Evolutionary conservation across 352 stramenopile genomes (phyloP).

Genomic region (Ochromonadaceae sp.): DNA sequence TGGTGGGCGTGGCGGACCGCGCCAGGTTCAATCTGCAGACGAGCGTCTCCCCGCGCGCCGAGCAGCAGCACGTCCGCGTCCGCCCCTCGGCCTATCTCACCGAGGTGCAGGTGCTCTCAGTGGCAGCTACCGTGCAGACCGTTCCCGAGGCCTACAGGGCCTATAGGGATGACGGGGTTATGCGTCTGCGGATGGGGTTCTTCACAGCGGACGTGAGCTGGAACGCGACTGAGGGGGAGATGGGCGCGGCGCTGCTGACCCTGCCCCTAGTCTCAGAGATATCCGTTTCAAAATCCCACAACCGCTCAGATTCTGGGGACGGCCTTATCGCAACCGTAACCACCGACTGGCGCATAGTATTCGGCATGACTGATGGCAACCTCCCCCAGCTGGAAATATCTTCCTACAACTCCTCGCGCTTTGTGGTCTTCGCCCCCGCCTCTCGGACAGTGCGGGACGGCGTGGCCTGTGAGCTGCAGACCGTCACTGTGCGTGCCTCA

Average conservation of each 20-base stretch:
- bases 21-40: not conserved
- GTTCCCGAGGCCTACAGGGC: not conserved
- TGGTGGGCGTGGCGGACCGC: not conserved
- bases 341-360: not conserved
- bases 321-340: too few species aligned
- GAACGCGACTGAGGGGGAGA: not conserved
- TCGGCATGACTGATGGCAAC: slow-evolving; percentile 5
- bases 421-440: not conserved
- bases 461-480: slow-evolving; percentile 4
- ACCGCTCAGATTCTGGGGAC: too few species aligned
- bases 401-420: not conserved
- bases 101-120: not conserved
- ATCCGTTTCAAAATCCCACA: not conserved
- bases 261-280: not conserved
- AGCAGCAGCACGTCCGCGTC: not conserved
- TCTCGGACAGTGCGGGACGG: not conserved
- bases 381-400: not conserved
- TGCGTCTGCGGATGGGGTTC: not conserved
- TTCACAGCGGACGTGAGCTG: not conserved
- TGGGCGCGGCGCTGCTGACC: not conserved
- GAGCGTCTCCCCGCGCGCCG: not conserved
- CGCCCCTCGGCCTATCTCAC: not conserved
- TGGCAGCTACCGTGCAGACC: not conserved
- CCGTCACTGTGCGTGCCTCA: not conserved
- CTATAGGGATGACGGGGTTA: not conserved